Percentiles rank a stretch among this genome's conserved stretches.
phyloP scores from a whole-genome alignment of 225 moss, liverwort and hornwort genomes.

The Bryum argenteum region DNA sequence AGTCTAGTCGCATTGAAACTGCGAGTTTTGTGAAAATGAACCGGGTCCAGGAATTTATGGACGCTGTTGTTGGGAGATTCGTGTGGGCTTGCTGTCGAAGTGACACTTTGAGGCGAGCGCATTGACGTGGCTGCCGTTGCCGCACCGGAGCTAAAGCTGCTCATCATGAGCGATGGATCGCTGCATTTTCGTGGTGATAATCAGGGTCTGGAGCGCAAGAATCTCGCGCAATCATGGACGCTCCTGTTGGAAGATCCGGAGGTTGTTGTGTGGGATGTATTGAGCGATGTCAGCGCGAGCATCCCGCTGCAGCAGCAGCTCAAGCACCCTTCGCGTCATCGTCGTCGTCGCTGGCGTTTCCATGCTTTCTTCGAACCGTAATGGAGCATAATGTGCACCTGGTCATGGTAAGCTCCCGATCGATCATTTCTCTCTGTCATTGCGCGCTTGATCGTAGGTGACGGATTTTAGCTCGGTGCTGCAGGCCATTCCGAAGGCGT shows the following conservation, averaged over 20 bases:
- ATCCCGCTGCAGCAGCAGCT: constrained; percentile 3
- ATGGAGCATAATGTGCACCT: constrained; percentile 33
- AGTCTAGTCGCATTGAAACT: no score
- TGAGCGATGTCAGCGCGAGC: constrained; percentile 30
- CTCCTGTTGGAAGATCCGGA: no score
- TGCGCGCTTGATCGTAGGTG: not conserved
- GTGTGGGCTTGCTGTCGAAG: not conserved
- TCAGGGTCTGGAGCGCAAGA: not conserved
- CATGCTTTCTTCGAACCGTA: constrained; percentile 36
- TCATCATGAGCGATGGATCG: not conserved
- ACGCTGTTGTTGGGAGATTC: no score
- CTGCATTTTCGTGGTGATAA: no score
- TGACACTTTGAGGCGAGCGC: constrained; percentile 4
- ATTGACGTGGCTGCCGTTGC: constrained; percentile 22
- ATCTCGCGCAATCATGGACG: constrained; percentile 25
- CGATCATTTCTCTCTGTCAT: not conserved
- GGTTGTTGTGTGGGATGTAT: constrained; percentile 31
- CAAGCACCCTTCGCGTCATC: not conserved
- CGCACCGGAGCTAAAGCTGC: not conserved
- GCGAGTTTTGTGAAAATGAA: no score
- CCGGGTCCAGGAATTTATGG: no score
- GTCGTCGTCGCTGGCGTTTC: constrained; percentile 1
- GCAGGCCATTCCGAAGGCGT: constrained; percentile 42
- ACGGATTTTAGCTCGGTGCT: not conserved
- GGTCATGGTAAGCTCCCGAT: constrained; percentile 26